These are phyloP conservation scores for Leptomonas pyrrhocoris DNA, from an alignment of 208 protist species.

Conservation along the genomic window DNA sequence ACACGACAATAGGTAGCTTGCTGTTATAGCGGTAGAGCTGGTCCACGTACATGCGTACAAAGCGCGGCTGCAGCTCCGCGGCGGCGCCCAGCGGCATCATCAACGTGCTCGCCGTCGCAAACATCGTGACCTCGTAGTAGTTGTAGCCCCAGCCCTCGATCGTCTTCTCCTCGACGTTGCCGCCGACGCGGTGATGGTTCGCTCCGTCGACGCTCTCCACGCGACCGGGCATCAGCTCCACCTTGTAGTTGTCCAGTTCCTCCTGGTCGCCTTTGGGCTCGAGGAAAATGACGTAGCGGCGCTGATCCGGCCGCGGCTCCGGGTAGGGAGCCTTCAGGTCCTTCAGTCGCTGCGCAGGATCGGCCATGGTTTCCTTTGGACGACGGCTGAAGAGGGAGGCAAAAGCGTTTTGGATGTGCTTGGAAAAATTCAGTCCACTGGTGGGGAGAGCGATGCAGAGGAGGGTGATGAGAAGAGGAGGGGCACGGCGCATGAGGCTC, in stretches of 20 bases:
- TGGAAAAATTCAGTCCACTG: too few species aligned
- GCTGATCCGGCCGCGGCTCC: constrained; percentile 53
- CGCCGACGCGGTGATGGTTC: constrained; percentile 49
- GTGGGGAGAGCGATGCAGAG: too few species aligned
- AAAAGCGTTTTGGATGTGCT: too few species aligned
- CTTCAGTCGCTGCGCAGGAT: constrained; percentile 36
- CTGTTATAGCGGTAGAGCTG: constrained; percentile 54
- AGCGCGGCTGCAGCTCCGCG: constrained; percentile 36
- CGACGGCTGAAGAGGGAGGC: too few species aligned
- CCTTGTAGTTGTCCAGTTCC: constrained; percentile 54
- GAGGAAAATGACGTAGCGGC: constrained; percentile 75
- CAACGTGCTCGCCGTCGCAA: constrained; percentile 30
- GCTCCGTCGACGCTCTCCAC: constrained; percentile 46
- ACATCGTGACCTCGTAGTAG: constrained; percentile 45
- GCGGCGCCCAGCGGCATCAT: constrained; percentile 45
- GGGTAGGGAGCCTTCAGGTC: constrained; percentile 80
- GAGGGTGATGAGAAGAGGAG: too few species aligned
- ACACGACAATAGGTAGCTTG: constrained; percentile 61
- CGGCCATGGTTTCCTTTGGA: not conserved
- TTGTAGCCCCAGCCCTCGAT: constrained; percentile 70
- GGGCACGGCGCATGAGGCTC: too few species aligned
- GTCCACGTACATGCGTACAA: constrained; percentile 27
- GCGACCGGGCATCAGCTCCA: constrained; percentile 71
- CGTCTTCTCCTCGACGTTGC: constrained; percentile 51
- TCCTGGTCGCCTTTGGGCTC: constrained; percentile 47